Evolutionary conservation across 148 eudicot genomes (phyloP), one percentile per base, ranked within the genome.

Genomic region (Chenopodium quinoa): DNA sequence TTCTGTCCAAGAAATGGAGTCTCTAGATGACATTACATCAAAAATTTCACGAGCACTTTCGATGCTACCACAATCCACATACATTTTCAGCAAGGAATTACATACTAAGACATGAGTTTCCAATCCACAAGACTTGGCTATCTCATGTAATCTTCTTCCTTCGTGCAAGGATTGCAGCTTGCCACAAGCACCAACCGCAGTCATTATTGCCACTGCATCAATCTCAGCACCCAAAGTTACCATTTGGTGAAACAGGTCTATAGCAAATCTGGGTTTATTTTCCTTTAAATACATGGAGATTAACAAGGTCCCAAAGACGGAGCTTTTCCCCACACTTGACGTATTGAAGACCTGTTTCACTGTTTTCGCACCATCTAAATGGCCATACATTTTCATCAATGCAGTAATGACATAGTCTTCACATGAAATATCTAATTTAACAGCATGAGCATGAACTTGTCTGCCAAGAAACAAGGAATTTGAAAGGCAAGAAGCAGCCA

Each of bases 1-100:
- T 73, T 86, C 89, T 25, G 97, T 93, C 92, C 93, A 93, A 22
- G 94, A 91, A 84, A 93, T 91, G 46, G 83, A 75, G 87, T 93
- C 91, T 75, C 85, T 90, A n/a, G 81, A 76, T 19, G 80, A 65
- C 90, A 93, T 89, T 32, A 62, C 67, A 83, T 93, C 89, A 82
- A 93, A 93, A 14, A 90, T 85, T 52, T 58, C 75, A 14, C 89
- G 83, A 67, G 94, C 92, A 87, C 83, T 88, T 66, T 78, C 44
- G 1, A 92, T 66, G 40, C 89, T 86, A 56, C 89, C 91, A 88
- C 93, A 92, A 78, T 89, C 92, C 71, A 88, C 29, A 82, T 91
- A 92, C 97, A 91, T 90, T 78, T 92, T 91, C 85, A 91, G 58
- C 27, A 92, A 82, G 32, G 97, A 83, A 81, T 91, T 91, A 81